phyloP scores from a whole-genome alignment of 1,284 basidiomycete species.

The Athelia sp. region DNA sequence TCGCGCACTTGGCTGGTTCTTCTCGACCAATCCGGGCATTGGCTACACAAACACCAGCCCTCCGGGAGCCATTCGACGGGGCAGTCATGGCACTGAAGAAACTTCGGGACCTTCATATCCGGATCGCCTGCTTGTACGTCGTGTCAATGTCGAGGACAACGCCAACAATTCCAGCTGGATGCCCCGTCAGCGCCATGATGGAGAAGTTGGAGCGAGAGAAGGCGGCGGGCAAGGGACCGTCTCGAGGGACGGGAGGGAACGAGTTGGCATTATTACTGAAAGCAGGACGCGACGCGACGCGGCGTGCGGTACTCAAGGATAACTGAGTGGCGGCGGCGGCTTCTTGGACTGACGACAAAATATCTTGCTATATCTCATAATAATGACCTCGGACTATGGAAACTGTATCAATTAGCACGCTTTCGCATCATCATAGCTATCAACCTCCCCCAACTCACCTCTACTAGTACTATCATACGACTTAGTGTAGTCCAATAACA shows the following conservation, averaged over 20 bases:
- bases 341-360: too few species aligned
- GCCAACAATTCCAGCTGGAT: constrained; percentile 41
- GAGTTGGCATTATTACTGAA: constrained; percentile 80
- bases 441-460: too few species aligned
- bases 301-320: constrained; percentile 49
- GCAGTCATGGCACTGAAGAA: constrained; percentile 76
- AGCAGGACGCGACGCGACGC: constrained; percentile 83
- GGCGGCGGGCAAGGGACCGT: constrained; percentile 38
- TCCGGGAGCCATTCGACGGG: constrained; percentile 74
- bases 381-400: too few species aligned
- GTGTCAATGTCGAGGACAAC: constrained; percentile 66
- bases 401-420: too few species aligned
- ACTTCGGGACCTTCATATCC: constrained; percentile 85
- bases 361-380: too few species aligned
- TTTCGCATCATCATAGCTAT: too few species aligned
- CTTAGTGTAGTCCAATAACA: too few species aligned
- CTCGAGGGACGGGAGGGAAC: constrained; percentile 86
- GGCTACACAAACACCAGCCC: constrained; percentile 46
- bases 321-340: neutral
- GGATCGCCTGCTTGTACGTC: constrained; percentile 83
- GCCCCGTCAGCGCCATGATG: constrained; percentile 51
- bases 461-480: too few species aligned
- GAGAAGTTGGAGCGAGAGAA: constrained; percentile 46
- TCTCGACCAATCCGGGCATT: constrained; percentile 54
- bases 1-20: constrained; percentile 44